Conservation (phyloP, 345 rosid genomes). For the Syzygium aqueum region DNA sequence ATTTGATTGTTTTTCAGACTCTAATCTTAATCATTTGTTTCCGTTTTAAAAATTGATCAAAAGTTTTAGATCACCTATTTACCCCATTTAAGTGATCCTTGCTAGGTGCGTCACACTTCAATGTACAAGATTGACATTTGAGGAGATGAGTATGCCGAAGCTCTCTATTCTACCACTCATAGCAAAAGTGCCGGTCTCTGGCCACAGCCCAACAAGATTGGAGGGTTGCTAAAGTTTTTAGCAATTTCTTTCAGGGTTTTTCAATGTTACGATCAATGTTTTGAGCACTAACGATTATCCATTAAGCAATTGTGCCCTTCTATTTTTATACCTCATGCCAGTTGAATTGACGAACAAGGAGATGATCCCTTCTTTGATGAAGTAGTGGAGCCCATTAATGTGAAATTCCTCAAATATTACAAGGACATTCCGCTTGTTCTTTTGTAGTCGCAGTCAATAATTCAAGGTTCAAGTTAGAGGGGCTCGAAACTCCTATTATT, state of each 20-base stretch:
- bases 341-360: neutral
- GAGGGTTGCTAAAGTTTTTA: neutral
- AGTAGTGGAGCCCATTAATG: neutral
- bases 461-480: neutral
- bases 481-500: neutral
- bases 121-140: neutral
- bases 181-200: accelerated
- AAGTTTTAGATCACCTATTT: too few relatives aligned
- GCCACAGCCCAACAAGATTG: neutral
- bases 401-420: neutral
- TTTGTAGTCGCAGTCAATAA: neutral
- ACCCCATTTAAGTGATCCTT: too few relatives aligned
- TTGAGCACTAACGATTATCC: neutral
- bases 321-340: neutral
- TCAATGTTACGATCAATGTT: neutral
- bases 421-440: neutral
- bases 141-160: neutral
- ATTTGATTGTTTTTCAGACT: too few relatives aligned
- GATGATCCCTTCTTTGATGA: neutral
- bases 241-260: neutral
- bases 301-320: neutral
- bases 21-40: too few relatives aligned
- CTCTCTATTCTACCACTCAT: neutral
- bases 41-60: too few relatives aligned
- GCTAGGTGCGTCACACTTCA: too few relatives aligned